Percentiles rank a stretch among this genome's conserved stretches.
These are phyloP conservation scores for Turnera subulata DNA, from an alignment of 345 rosid genomes.

Conservation along the genomic window DNA sequence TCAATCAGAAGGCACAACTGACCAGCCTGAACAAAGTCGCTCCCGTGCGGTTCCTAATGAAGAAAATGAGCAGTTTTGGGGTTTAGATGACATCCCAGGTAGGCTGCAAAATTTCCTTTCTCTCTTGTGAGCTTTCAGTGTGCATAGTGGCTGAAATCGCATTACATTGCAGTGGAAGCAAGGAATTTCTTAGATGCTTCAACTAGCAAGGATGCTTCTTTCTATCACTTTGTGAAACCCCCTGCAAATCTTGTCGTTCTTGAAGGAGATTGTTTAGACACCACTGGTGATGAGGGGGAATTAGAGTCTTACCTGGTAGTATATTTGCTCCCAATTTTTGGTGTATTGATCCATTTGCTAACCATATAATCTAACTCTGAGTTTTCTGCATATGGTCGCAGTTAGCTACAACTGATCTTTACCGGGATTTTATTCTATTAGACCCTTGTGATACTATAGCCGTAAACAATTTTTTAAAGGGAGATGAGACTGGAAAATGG, in stretches of 20 bases:
- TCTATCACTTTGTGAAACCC: slow-evolving; percentile 70
- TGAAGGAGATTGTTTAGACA: slow-evolving; percentile 88
- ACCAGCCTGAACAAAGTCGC: slow-evolving; percentile 38
- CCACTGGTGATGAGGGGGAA: slow-evolving; percentile 70
- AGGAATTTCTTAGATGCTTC: slow-evolving; percentile 71
- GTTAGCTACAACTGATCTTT: slow-evolving; percentile 82
- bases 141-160: slow-evolving; percentile 8
- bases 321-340: slow-evolving; percentile 13
- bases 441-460: slow-evolving; percentile 71
- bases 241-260: slow-evolving; percentile 93
- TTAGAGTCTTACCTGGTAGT: slow-evolving; percentile 93
- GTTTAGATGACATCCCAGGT: slow-evolving; percentile 76
- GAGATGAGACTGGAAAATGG: slow-evolving; percentile 38
- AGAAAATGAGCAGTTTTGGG: slow-evolving; percentile 76
- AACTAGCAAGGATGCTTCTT: slow-evolving; percentile 41
- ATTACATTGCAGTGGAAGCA: slow-evolving; percentile 54
- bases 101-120: background rate
- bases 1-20: slow-evolving; percentile 41
- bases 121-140: slow-evolving; percentile 8
- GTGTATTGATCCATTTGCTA: background rate
- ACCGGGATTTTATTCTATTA: slow-evolving; percentile 74
- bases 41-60: slow-evolving; percentile 37
- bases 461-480: slow-evolving; percentile 52
- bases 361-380: too few species aligned
- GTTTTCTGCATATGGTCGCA: slow-evolving; percentile 31